Evolutionary conservation across 129 eudicot genomes (phyloP).

Genomic region (Tanacetum coccineum): DNA sequence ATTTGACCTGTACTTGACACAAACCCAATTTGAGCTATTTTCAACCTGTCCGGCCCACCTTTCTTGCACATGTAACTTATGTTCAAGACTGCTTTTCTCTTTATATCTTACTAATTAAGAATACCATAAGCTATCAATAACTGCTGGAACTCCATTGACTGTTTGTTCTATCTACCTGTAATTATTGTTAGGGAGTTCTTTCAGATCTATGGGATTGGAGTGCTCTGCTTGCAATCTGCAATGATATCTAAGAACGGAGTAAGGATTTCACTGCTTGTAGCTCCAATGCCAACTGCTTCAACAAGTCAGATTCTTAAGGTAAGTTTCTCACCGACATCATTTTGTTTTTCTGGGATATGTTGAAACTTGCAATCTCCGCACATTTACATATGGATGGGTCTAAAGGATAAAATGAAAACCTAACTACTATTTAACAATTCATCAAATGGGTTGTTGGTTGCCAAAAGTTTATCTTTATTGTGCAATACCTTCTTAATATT

Average conservation of each 20-base stretch:
- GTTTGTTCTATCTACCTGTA: neutral
- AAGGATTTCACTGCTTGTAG: conserved; percentile 88
- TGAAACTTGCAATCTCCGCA: no score
- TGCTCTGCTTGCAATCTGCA: conserved; percentile 50
- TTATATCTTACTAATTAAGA: neutral
- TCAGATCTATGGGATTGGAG: conserved; percentile 89
- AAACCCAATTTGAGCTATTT: no score
- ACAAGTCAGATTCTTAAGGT: conserved; percentile 99
- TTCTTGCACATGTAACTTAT: no score
- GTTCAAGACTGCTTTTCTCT: no score
- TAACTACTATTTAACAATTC: no score
- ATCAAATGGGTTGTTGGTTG: no score
- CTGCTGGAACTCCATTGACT: neutral
- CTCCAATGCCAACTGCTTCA: conserved; percentile 99
- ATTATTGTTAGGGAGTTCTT: conserved; percentile 59
- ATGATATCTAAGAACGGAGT: conserved; percentile 69
- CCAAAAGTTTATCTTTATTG: no score
- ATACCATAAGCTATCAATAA: neutral
- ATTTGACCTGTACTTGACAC: no score
- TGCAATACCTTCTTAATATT: no score
- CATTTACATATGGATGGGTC: no score
- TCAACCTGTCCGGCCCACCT: no score
- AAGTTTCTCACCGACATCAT: neutral
- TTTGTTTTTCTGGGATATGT: neutral
- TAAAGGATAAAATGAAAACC: no score